Percentiles rank a stretch among this genome's conserved stretches.
These are phyloP conservation scores for Cucurbita maxima DNA, from an alignment of 306 rosid species.

Conservation along the genomic window DNA sequence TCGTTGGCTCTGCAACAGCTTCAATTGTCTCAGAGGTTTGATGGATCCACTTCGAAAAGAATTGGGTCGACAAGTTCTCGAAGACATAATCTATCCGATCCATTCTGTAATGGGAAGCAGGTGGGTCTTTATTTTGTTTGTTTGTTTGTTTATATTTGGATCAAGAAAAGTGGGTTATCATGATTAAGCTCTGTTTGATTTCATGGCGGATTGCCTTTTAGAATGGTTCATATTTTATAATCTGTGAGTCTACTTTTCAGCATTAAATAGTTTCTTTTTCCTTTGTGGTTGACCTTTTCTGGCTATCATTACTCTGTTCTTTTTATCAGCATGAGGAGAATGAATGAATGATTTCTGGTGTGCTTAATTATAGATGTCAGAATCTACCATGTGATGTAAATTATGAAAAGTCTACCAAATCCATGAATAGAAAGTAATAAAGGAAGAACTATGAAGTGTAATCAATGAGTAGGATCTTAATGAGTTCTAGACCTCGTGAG, in stretches of 20 bases:
- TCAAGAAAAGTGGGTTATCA: constrained; percentile 5
- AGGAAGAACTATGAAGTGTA: neutral
- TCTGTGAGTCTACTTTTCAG: neutral
- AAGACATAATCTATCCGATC: constrained; percentile 48
- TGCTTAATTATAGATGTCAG: neutral
- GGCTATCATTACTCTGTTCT: neutral
- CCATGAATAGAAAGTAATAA: neutral
- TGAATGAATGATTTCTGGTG: neutral
- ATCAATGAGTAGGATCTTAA: neutral
- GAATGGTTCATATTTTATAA: neutral
- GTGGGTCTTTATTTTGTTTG: constrained; percentile 14
- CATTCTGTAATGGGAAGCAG: constrained; percentile 48
- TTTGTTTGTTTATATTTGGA: neutral
- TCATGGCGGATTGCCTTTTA: neutral
- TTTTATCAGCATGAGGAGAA: neutral
- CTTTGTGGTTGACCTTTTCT: neutral
- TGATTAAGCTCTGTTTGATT: neutral
- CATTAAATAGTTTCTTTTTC: neutral
- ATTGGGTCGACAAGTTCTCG: constrained; percentile 81
- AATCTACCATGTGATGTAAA: neutral
- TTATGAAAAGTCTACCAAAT: neutral
- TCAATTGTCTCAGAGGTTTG: constrained; percentile 90
- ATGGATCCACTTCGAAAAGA: constrained; percentile 88
- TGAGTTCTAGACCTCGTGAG: neutral
- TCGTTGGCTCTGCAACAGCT: constrained; percentile 89